Evolutionary conservation across 371 early-diverging fungal genomes (phyloP).

Genomic region (Zancudomyces culisetae): DNA sequence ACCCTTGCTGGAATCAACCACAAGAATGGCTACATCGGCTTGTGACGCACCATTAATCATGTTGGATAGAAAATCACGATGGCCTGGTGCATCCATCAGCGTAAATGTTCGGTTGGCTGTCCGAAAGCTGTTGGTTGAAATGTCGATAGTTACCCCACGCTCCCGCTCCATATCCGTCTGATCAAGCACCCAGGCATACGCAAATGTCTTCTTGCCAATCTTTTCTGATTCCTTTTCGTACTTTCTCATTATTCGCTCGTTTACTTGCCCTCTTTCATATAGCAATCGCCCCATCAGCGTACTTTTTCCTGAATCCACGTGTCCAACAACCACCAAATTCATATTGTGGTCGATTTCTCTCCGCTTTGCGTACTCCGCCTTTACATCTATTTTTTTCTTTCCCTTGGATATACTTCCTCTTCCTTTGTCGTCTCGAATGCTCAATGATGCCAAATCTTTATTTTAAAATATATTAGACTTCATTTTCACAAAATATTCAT

Average conservation of each 20-base stretch:
- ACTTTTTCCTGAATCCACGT: slow-evolving; percentile 98
- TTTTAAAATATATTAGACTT: too few relatives aligned
- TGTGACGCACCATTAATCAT: slow-evolving; percentile 98
- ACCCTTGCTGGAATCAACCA: slow-evolving; percentile 76
- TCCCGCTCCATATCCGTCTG: slow-evolving; percentile 79
- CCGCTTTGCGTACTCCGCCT: slow-evolving; percentile 52
- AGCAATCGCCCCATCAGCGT: slow-evolving; percentile 96
- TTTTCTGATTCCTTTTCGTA: slow-evolving; percentile 86
- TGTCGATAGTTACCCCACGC: slow-evolving; percentile 92
- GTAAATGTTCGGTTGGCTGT: slow-evolving; percentile 62
- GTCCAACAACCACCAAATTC: slow-evolving; percentile 76
- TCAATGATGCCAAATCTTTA: too few relatives aligned
- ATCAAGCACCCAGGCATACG: slow-evolving; percentile 91
- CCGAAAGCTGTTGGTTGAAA: slow-evolving; percentile 79
- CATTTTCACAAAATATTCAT: too few relatives aligned
- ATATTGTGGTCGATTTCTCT: slow-evolving; percentile 42
- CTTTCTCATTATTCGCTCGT: slow-evolving; percentile 71
- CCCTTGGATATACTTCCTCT: slow-evolving; percentile 21
- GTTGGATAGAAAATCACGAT: slow-evolving; percentile 96
- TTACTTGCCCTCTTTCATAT: slow-evolving; percentile 71
- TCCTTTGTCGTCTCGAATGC: too few relatives aligned
- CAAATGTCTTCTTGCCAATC: slow-evolving; percentile 81
- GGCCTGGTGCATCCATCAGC: slow-evolving; percentile 95
- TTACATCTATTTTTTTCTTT: slow-evolving; percentile 44
- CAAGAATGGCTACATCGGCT: slow-evolving; percentile 90